Evolutionary conservation across 331 rosid species (phyloP), one percentile per base, ranked within the genome.

Genomic region (Rhamnella rubrinervis): DNA sequence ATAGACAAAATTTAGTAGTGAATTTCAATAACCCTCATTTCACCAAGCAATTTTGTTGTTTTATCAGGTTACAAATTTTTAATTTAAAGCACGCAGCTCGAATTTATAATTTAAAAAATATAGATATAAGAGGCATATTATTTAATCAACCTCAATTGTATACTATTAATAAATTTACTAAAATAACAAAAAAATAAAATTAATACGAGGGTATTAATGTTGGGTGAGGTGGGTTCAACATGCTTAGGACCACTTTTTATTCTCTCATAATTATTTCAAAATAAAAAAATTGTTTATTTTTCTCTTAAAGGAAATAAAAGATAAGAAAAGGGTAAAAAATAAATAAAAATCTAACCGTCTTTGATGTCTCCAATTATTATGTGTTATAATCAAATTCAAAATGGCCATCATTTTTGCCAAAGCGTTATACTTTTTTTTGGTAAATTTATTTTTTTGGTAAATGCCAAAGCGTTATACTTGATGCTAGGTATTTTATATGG

Each of bases 221-320:
- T 62, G 15, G 56, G 55, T 46, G 21, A 44, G 7, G 68, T 64
- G 68, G 56, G 56, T 49, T 64, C 23, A 53, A 64, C 56, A 64
- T 64, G 56, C 16, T 23, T 46, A 14, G 55, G 39, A 13, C 56
- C 3, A 64, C 46, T 20, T 64, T 46, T 40, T 25, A 7, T 7
- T 41, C 31, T 44, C 55, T 14, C 68, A 46, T 23, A 64, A 64
- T 64, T 64, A 4, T 44, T 40, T 39, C 40, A 11, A 25, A 8
- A 37, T 23, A 11, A 25, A 8, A 37, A 60, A 9, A 2, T 23
- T 63, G 15, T 40, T 25, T 63, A 0, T 13, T 40, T 63, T 40
- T 63, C 47, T 23, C 15, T 2, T 37, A 17, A 23, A 0, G 23
- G 23, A 23, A 23, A 23, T 23, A 23, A 23, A 23, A 23, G 23